phyloP scores from a whole-genome alignment of 352 stramenopile species.

The Pythium angustatum region DNA sequence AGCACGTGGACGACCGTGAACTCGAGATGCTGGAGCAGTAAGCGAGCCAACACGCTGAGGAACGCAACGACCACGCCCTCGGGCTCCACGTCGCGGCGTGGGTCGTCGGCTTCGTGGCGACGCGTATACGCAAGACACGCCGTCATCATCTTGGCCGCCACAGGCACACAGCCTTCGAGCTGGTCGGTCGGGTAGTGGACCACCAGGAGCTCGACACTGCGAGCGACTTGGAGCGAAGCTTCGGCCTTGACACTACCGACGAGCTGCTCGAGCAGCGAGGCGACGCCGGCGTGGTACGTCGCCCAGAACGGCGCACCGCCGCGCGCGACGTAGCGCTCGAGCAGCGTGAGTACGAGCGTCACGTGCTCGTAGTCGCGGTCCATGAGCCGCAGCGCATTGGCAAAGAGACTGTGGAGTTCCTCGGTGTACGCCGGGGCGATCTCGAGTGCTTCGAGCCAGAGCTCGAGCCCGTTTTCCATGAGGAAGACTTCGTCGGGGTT shows the following conservation, averaged over 20 bases:
- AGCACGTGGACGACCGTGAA: conserved; percentile 52
- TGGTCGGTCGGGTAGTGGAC: conserved; percentile 41
- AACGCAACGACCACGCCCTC: conserved; percentile 69
- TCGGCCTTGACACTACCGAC: conserved; percentile 75
- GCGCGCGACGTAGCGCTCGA: conserved; percentile 66
- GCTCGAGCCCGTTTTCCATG: conserved; percentile 77
- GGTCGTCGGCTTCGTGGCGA: conserved; percentile 15
- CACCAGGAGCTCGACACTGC: conserved; percentile 47
- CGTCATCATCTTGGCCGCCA: conserved; percentile 48
- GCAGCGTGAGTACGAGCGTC: conserved; percentile 49
- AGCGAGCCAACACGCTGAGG: conserved; percentile 53
- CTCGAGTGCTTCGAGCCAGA: conserved; percentile 57
- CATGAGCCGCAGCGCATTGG: conserved; percentile 63
- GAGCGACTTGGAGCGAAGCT: conserved; percentile 56
- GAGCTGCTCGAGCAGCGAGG: conserved; percentile 42
- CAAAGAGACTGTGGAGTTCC: conserved; percentile 67
- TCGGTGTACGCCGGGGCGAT: conserved; percentile 59
- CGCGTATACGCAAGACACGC: conserved; percentile 46
- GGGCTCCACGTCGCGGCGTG: conserved; percentile 29
- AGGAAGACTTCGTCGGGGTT: conserved; percentile 86
- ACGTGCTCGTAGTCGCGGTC: conserved; percentile 83
- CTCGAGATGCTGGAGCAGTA: conserved; percentile 51
- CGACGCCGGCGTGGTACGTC: conserved; percentile 50
- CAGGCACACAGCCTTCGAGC: conserved; percentile 32
- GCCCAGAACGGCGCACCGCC: conserved; percentile 69